These are phyloP conservation scores for Parmelia sp. DNA, from an alignment of 495 filamentous ascomycete species.

Conservation along the genomic window DNA sequence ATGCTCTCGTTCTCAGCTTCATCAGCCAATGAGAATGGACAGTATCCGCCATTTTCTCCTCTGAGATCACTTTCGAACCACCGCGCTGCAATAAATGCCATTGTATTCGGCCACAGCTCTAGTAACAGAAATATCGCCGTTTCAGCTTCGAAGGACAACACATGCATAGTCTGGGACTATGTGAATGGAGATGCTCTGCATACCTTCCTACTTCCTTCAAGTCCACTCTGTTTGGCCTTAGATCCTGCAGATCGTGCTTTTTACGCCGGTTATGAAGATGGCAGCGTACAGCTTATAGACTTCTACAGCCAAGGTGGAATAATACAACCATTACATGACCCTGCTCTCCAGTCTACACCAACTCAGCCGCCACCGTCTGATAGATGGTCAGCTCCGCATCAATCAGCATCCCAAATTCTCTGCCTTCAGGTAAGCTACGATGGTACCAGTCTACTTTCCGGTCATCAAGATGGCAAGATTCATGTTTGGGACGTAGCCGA, in stretches of 20 bases:
- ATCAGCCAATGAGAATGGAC: constrained; percentile 24
- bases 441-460: constrained; percentile 70
- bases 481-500: constrained; percentile 70
- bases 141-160: constrained; percentile 73
- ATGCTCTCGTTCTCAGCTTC: constrained; percentile 58
- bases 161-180: constrained; percentile 85
- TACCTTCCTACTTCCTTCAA: constrained; percentile 69
- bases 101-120: constrained; percentile 60
- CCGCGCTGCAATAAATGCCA: constrained; percentile 66
- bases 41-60: constrained; percentile 44
- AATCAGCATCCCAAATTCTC: constrained; percentile 54
- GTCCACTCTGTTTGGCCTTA: constrained; percentile 63
- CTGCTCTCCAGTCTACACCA: constrained; percentile 48
- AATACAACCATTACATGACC: constrained; percentile 50
- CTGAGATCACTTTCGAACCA: constrained; percentile 71
- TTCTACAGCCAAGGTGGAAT: constrained; percentile 56
- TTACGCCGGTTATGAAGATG: constrained; percentile 78
- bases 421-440: constrained; percentile 71
- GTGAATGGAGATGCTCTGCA: constrained; percentile 65
- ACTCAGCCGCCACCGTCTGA: constrained; percentile 49
- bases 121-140: constrained; percentile 68
- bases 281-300: constrained; percentile 73
- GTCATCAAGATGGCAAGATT: constrained; percentile 76
- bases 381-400: constrained; percentile 55
- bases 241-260: constrained; percentile 80